These are phyloP conservation scores for Plasmodium billcollinsi DNA, from an alignment of 169 alveolate genomes.

Conservation along the genomic window DNA sequence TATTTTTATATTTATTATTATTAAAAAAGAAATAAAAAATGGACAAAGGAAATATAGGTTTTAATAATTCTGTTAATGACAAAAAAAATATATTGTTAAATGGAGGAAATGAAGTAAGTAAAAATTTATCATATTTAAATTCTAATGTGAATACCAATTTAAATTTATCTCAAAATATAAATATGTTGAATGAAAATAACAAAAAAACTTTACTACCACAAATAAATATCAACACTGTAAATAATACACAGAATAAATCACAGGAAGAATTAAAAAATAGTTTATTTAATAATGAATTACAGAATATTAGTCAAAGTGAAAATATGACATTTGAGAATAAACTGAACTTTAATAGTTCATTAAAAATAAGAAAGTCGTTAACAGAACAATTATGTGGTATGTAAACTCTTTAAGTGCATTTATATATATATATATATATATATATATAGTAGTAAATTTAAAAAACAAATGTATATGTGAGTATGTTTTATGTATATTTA, in stretches of 20 bases:
- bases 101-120: too few relatives aligned
- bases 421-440: too few relatives aligned
- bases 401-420: background rate
- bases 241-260: conserved; percentile 8
- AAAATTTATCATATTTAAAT: too few relatives aligned
- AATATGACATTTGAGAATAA: conserved; percentile 56
- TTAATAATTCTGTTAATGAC: too few relatives aligned
- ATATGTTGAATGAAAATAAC: too few relatives aligned
- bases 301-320: conserved; percentile 44
- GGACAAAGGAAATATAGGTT: too few relatives aligned
- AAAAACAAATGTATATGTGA: background rate
- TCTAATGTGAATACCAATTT: too few relatives aligned
- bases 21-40: too few relatives aligned
- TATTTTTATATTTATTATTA: too few relatives aligned
- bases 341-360: conserved; percentile 65
- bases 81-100: too few relatives aligned
- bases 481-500: background rate
- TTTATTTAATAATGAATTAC: conserved; percentile 18
- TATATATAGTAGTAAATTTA: conserved; percentile 1
- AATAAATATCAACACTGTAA: background rate
- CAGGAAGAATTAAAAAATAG: conserved; percentile 21
- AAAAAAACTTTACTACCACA: background rate
- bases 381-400: conserved; percentile 78
- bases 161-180: too few relatives aligned
- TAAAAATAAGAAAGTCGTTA: conserved; percentile 58